phyloP scores from a whole-genome alignment of 495 filamentous ascomycete species.

The Neurospora discreta region DNA sequence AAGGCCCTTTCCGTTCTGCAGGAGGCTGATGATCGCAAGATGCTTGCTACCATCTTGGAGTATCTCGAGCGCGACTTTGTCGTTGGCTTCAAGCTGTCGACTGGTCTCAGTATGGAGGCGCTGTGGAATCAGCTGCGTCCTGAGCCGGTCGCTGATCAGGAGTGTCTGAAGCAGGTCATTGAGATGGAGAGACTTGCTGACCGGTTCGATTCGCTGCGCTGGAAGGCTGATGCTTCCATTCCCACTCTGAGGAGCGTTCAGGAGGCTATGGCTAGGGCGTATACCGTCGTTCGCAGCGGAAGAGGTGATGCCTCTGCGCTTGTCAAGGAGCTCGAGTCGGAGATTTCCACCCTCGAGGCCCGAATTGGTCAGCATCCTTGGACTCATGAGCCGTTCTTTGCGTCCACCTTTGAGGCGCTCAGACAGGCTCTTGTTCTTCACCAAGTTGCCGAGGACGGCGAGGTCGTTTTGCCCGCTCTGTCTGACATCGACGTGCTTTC shows the following conservation, averaged over 20 bases:
- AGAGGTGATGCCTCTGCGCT: slow-evolving; percentile 32
- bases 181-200: slow-evolving; percentile 59
- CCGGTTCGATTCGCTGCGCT: slow-evolving; percentile 57
- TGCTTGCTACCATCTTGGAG: slow-evolving; percentile 19
- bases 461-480: slow-evolving; percentile 5
- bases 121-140: slow-evolving; percentile 71
- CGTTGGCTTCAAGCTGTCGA: slow-evolving; percentile 49
- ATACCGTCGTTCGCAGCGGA: slow-evolving; percentile 33
- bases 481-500: slow-evolving; percentile 34
- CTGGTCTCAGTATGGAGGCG: slow-evolving; percentile 72
- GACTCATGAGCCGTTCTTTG: slow-evolving; percentile 42
- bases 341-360: slow-evolving; percentile 44
- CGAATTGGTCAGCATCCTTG: slow-evolving; percentile 28
- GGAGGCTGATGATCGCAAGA: slow-evolving; percentile 11
- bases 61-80: slow-evolving; percentile 32
- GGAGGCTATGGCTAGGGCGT: slow-evolving; percentile 40
- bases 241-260: slow-evolving; percentile 35
- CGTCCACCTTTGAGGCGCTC: slow-evolving; percentile 52
- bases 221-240: slow-evolving; percentile 35
- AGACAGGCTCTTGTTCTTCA: slow-evolving; percentile 49
- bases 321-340: slow-evolving; percentile 40
- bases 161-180: slow-evolving; percentile 43
- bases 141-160: slow-evolving; percentile 25
- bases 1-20: slow-evolving; percentile 7
- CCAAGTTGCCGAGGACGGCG: slow-evolving; percentile 11